Evolutionary conservation across 192 early-diverging fungal genomes (phyloP), one percentile per base, ranked within the genome.

Genomic region (Chytriomyces confervae): DNA sequence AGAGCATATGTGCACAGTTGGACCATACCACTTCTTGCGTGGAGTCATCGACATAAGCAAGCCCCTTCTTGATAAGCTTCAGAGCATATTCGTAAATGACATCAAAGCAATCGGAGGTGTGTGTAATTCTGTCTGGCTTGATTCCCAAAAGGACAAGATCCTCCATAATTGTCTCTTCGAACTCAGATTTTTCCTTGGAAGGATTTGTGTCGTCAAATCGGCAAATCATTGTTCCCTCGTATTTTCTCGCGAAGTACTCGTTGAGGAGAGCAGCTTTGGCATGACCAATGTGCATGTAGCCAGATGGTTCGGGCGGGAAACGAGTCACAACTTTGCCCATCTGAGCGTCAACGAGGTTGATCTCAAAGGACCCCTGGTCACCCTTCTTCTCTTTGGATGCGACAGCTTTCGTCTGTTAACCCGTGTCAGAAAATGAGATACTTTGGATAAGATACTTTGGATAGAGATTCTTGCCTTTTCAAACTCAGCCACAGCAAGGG

Each of bases 191-290:
- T 85, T 99, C 98, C 86, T 99, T 99, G 62, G 79, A 86, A 11
- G 98, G 98, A 82, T 99, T 99, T 47, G 98, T 98, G 84, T 99
- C 97, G 83, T 99, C 98, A 69, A 99, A 98, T 24, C 98, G 93
- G 70, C 98, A 84, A 70, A 98, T 93, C 78, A 99, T 76, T 80
- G 94, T 95, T 72, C 98, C 98, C 61, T 94, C 88, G 86, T 98
- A 96, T 24, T 84, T 77, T 13, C 90, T 82, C 3, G 98, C 98
- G 91, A 99, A 94, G 88, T 96, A 93, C 80, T 99, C 94, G 88
- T 98, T 99, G 66, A 99, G 82, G 62, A 99, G 85, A 11, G 95
- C 98, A 47, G 98, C 98, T 89, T 99, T 99, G 66, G 96, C 96
- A 82, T 99, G 98, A 69, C 98, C 98, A 89, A 99, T 97, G 86